Percentiles rank a stretch among this genome's conserved stretches.
These are phyloP conservation scores for Petunia axillaris DNA, from an alignment of 257 asterid genomes.

Conservation along the genomic window DNA sequence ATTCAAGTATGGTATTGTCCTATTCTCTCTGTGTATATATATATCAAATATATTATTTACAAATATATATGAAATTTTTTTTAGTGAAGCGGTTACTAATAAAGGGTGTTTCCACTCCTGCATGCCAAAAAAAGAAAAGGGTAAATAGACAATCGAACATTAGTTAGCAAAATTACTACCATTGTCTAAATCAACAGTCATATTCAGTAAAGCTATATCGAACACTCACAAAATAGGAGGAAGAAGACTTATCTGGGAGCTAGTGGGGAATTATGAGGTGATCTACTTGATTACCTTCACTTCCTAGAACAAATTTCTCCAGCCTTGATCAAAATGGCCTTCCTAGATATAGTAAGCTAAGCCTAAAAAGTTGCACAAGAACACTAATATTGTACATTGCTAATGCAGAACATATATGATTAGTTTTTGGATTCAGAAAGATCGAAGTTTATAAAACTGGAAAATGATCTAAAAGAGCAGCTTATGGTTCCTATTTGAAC, in stretches of 20 bases:
- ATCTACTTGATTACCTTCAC: constrained; percentile 17
- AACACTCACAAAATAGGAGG: background rate
- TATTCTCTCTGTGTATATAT: too few species aligned
- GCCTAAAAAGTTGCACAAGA: background rate
- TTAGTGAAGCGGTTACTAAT: background rate
- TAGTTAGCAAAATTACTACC: background rate
- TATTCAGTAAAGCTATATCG: background rate
- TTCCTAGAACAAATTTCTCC: background rate
- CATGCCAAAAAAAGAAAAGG: too few species aligned
- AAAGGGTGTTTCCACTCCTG: background rate
- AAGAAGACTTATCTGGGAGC: constrained; percentile 23
- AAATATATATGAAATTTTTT: background rate
- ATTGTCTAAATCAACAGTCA: background rate
- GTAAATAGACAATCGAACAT: too few species aligned
- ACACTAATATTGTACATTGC: background rate
- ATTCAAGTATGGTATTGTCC: too few species aligned
- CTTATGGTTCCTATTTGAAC: background rate
- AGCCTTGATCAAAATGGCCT: background rate
- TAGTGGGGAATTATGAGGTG: background rate
- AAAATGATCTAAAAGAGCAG: constrained; percentile 5
- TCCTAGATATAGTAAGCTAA: background rate
- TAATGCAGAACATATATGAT: background rate
- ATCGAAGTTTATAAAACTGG: background rate
- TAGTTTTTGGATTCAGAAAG: background rate
- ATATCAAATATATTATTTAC: background rate